Percentiles rank a stretch among this genome's conserved stretches.
phyloP scores from a whole-genome alignment of 1,284 basidiomycete genomes.

The Malassezia cuniculi region DNA sequence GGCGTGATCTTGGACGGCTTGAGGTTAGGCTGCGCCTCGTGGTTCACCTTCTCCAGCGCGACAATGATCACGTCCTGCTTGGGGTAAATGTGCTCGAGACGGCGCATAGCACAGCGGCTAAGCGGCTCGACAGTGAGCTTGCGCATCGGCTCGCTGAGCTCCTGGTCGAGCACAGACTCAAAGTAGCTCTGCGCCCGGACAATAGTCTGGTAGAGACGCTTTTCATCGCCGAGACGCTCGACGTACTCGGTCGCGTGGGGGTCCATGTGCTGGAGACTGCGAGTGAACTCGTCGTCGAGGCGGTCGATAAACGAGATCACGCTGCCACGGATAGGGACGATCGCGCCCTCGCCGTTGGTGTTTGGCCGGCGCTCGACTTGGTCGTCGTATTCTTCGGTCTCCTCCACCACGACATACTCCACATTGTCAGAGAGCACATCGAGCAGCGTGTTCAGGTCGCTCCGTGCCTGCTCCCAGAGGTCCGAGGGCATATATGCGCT shows the following conservation, averaged over 20 bases:
- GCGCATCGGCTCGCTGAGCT: slow-evolving; percentile 3
- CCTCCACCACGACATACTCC: slow-evolving; percentile 64
- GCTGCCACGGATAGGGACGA: slow-evolving; percentile 39
- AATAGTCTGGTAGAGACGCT: slow-evolving; percentile 81
- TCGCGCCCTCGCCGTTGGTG: slow-evolving; percentile 42
- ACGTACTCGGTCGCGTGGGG: slow-evolving; percentile 98
- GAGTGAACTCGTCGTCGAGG: slow-evolving; percentile 95
- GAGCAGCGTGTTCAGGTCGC: slow-evolving; percentile 76
- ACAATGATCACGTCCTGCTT: slow-evolving; percentile 83
- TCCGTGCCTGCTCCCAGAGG: slow-evolving; percentile 73
- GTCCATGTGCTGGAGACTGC: slow-evolving; percentile 93
- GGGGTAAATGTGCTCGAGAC: slow-evolving; percentile 93
- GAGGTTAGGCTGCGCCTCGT: slow-evolving; percentile 44
- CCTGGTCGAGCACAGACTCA: slow-evolving; percentile 22
- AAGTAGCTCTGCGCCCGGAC: slow-evolving; percentile 83
- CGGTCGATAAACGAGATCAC: slow-evolving; percentile 66
- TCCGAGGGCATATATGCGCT: slow-evolving; percentile 80
- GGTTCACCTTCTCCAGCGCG: slow-evolving; percentile 57
- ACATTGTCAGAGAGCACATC: slow-evolving; percentile 61
- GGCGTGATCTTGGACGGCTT: slow-evolving; percentile 21
- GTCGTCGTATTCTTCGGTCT: slow-evolving; percentile 86
- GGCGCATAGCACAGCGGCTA: slow-evolving; percentile 72
- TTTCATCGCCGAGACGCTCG: slow-evolving; percentile 72
- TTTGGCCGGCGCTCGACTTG: slow-evolving; percentile 68
- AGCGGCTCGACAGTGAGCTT: slow-evolving; percentile 21